Conservation (phyloP, 768 basidiomycete genomes). For the Tylopilus sp. region DNA sequence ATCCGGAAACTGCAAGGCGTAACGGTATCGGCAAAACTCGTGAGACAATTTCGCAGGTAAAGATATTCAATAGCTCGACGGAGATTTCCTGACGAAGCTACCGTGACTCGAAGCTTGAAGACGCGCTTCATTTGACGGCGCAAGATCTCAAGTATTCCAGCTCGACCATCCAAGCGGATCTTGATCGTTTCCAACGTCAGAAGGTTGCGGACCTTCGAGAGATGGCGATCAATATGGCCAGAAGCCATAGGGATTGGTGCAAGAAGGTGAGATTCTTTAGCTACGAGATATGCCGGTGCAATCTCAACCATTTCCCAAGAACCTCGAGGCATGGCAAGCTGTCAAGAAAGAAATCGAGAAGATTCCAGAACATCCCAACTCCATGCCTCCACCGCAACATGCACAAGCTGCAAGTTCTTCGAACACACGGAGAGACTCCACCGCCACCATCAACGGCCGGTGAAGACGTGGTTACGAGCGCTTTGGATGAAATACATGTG, state of each 20-base stretch:
- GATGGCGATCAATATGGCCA: constrained; percentile 89
- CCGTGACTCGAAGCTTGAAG: constrained; percentile 69
- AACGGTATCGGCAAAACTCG: constrained; percentile 93
- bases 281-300: constrained; percentile 2
- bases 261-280: constrained; percentile 61
- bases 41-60: constrained; percentile 91
- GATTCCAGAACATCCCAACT: constrained; percentile 90
- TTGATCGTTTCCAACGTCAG: constrained; percentile 97
- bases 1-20: constrained; percentile 92
- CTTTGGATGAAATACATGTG: constrained; percentile 7
- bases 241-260: constrained; percentile 94
- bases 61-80: constrained; percentile 17
- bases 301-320: constrained; percentile 47
- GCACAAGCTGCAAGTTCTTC: constrained; percentile 35
- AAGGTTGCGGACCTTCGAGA: constrained; percentile 95
- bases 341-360: constrained; percentile 88
- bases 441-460: constrained; percentile 66
- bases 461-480: constrained; percentile 26
- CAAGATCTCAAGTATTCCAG: constrained; percentile 96
- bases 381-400: constrained; percentile 41
- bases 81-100: constrained; percentile 12
- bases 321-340: constrained; percentile 96
- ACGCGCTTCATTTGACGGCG: constrained; percentile 86
- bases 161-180: constrained; percentile 93
- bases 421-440: constrained; percentile 58